Base-by-base conservation (phyloP, 805 yeast species). In the Saturnispora saitoi region DNA sequence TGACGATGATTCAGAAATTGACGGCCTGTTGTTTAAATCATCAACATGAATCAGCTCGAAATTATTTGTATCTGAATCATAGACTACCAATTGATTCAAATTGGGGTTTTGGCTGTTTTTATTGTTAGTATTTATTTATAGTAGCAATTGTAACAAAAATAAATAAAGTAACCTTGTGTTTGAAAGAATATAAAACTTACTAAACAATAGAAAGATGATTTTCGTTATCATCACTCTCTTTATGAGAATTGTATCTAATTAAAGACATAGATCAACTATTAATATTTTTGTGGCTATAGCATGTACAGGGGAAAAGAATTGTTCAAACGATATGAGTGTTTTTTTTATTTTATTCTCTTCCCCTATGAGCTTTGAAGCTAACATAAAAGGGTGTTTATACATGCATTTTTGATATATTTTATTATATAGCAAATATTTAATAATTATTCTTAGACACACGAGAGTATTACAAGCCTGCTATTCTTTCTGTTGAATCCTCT, bases 71-170 rank as follows among this genome's bases (percentile, higher is more conserved):
- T 48, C 51, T 3, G 63, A 51, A 50, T 64, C 58, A 54, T 63
- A 63, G 4, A 63, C 42, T 7, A 64, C 66, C 17, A 64, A 53
- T 17, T 66, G 56, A 39, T 62, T 60, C 9, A 58, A 51, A 20
- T 56, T 43, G 6, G 51, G n/a, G 45, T 57, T 58, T 32, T 56
- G 59, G 30, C 58, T 57, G 42, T 40, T 32, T 6, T 36, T 29
- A 22, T 50, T 47, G 48, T 54, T 42, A 31, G 32, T 40, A 14
- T 8, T 15, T 12, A 28, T n/a, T n/a, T 41, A 24, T 24, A 24
- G 8, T 9, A n/a, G n/a, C n/a, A n/a, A n/a, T n/a, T n/a, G n/a
- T n/a, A n/a, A n/a, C n/a, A n/a, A n/a, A n/a, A n/a, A n/a, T n/a
- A n/a, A n/a, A n/a, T n/a, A n/a, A n/a, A n/a, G n/a, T n/a, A n/a